Evolutionary conservation across 192 early-diverging fungal genomes (phyloP), one percentile per base, ranked within the genome.

Genomic region (Linderina pennispora): DNA sequence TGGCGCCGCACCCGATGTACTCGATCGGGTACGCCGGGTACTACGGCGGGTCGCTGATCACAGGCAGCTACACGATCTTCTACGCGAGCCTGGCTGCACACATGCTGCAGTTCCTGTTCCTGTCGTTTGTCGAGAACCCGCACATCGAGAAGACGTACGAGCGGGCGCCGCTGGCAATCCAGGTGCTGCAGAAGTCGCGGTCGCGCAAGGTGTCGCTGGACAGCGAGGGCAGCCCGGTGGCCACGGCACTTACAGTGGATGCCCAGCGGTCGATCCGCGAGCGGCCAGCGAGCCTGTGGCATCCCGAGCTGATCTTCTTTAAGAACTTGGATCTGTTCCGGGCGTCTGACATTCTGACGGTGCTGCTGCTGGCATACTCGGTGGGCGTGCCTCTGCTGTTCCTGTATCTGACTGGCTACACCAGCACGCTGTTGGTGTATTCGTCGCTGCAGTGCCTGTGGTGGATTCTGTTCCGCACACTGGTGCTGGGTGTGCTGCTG

Each of bases 1-100:
- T 92, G 85, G 91, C 90, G 0, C 94, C 94, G 32, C 96, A 98
- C 54, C 96, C 96, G 8, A 98, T 97, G 94, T 98, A 98, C 75
- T 94, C 91, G 20, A 87, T 98, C 33, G 96, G 96, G 16, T 98
- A 97, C 57, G 82, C 86, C 17, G 92, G 94, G 6, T 98, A 92
- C 76, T 98, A 98, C 56, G 96, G 91, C 19, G 77, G 88, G 8
- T 87, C 94, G 20, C 67, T 98, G 33, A 92, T 98, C 54, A 86
- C 87, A 36, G 89, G 92, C 32, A 85, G 81, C 47, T 91, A 95
- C 62, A 89, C 80, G 34, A 91, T 98, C 1, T 78, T 98, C 34
- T 95, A 89, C 56, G 86, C 86, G 34, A 86, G 84, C 19, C 74
- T 98, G 36, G 84, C 80, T 24, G 90, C 91, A 8, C 96, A 98